phyloP scores from a whole-genome alignment of 306 rosid genomes.

The Lathyrus sativus region DNA sequence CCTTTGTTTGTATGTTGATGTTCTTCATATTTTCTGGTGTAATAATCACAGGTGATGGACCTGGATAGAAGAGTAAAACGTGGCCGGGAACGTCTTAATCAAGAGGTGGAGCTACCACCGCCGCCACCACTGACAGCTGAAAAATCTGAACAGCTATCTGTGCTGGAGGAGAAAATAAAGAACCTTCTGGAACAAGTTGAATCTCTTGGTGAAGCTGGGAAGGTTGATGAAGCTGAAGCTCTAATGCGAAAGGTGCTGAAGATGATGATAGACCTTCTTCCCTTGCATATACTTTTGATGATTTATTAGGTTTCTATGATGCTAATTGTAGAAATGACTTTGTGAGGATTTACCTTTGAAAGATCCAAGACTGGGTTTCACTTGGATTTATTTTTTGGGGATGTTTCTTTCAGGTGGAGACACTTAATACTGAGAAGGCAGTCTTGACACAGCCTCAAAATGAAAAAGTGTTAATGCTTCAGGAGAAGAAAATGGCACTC shows the following conservation, averaged over 20 bases:
- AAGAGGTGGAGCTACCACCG: slow-evolving; percentile 95
- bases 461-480: slow-evolving; percentile 80
- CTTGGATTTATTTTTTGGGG: neutral
- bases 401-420: slow-evolving; percentile 67
- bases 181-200: slow-evolving; percentile 96
- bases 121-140: slow-evolving; percentile 78
- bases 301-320: neutral
- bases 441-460: slow-evolving; percentile 70
- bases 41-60: slow-evolving; percentile 78
- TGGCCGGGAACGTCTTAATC: slow-evolving; percentile 94
- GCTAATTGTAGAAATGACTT: neutral
- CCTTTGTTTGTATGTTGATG: slow-evolving; percentile 9
- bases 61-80: slow-evolving; percentile 97
- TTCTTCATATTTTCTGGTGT: slow-evolving; percentile 18
- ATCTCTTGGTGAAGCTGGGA: slow-evolving; percentile 97
- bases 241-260: slow-evolving; percentile 90
- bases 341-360: slow-evolving; percentile 14
- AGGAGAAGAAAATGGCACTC: slow-evolving; percentile 98
- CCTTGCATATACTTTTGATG: slow-evolving; percentile 10
- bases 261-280: slow-evolving; percentile 25
- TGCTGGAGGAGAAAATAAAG: slow-evolving; percentile 95
- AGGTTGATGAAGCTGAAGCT: slow-evolving; percentile 99
- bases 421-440: slow-evolving; percentile 85
- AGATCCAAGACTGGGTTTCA: slow-evolving; percentile 7
- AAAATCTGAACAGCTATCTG: slow-evolving; percentile 81